Evolutionary conservation across 345 rosid genomes (phyloP).

Genomic region (Lumnitzera racemosa): DNA sequence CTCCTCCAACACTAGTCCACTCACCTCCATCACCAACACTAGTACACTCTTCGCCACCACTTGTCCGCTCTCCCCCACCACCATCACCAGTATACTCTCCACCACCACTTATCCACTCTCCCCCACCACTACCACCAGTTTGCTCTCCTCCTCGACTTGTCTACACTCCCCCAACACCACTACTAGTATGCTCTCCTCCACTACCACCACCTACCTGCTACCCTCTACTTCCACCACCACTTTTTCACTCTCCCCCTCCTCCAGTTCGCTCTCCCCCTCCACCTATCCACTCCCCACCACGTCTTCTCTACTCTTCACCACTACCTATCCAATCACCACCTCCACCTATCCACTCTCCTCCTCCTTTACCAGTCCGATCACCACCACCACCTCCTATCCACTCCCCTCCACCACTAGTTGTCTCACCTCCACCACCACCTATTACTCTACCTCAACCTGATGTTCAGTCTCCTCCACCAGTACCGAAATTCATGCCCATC

Average conservation of each 20-base stretch:
- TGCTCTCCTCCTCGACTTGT: background rate
- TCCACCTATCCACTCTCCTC: conserved; percentile 2
- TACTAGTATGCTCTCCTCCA: too few relatives aligned
- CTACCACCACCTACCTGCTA: too few relatives aligned
- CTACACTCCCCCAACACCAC: too few relatives aligned
- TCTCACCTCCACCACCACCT: conserved; percentile 1
- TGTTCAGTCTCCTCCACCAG: conserved; percentile 14
- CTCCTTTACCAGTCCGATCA: conserved; percentile 1
- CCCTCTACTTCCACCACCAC: too few relatives aligned
- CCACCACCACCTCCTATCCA: conserved; percentile 11
- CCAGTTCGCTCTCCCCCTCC: too few relatives aligned
- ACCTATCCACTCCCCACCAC: conserved; percentile 3
- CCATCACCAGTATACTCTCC: background rate
- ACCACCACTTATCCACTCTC: conserved; percentile 3
- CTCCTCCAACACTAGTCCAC: too few relatives aligned
- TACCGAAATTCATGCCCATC: background rate
- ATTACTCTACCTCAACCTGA: conserved; percentile 15
- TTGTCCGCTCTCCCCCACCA: conserved; percentile 14
- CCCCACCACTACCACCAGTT: conserved; percentile 7
- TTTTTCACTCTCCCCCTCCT: too few relatives aligned
- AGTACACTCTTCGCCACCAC: conserved; percentile 14
- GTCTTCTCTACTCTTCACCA: conserved; percentile 18
- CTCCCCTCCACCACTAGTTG: conserved; percentile 7
- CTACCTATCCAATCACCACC: conserved; percentile 23
- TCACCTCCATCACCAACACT: too few relatives aligned